Evolutionary conservation across 257 asterid species (phyloP), one percentile per base, ranked within the genome.

Genomic region (Coffea eugenioides): DNA sequence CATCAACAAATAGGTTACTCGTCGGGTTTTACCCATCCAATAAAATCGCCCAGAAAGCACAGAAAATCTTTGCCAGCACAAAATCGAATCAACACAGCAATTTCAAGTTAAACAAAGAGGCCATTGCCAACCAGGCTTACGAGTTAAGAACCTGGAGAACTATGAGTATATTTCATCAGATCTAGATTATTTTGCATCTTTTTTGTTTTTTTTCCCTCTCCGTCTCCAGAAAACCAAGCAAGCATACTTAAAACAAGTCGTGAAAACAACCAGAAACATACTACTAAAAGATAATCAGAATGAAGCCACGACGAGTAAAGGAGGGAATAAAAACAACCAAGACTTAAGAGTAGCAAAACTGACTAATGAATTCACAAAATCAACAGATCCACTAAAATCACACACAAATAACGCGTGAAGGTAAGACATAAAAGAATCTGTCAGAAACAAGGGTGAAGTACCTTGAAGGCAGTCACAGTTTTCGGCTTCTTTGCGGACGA

Each of bases 381-480:
- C 48, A 66, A 51, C 75, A 75, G 87, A 84, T 86, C 88, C 54
- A 74, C 80, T 48, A 74, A 14, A 64, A 64, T 12, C 23, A 10
- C 27, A 10, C 27, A 39, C 5, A 3, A 25, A 31, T 3, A 68
- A 39, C 23, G 0, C 10, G 34, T 10, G 7, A n/a, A 23, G 64
- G 23, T 18, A 59, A 59, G 27, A 21, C 4, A 14, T 12, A 1
- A 76, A 45, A 54, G 18, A 0, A 56, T 18, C 12, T 5, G 3
- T 4, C 36, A 43, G 13, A 66, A 0, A 2, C 14, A 36, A 52
- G 2, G 15, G 6, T 6, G 43, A 31, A 25, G 39, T 23, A 82
- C 97, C 95, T 92, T 90, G 97, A 52, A 90, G 87, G 75, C 95
- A 92, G 56, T 92, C 97, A 77, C 95, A 90, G 49, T 92, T 90